These are phyloP conservation scores for Pichiaceae sp. DNA, from an alignment of 1,139 yeast species.

Conservation along the genomic window DNA sequence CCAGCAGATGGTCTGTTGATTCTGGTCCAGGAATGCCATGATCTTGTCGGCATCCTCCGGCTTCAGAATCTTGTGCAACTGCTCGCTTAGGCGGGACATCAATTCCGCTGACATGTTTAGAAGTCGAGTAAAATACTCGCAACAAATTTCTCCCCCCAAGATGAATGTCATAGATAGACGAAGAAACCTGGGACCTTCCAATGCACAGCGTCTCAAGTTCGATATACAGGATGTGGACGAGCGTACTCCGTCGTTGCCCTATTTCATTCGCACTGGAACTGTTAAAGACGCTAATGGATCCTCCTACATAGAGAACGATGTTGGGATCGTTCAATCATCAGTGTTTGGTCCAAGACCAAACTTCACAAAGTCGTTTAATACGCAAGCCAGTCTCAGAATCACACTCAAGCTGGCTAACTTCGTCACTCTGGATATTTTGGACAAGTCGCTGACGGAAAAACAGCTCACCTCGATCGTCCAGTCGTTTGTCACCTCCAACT, in stretches of 20 bases:
- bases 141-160: background rate
- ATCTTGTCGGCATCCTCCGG: slow-evolving; percentile 5
- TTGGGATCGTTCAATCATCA: slow-evolving; percentile 55
- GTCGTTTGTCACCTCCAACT: slow-evolving; percentile 1
- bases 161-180: slow-evolving; percentile 56
- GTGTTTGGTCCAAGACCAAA: slow-evolving; percentile 90
- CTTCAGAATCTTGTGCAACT: slow-evolving; percentile 2
- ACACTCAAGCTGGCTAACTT: slow-evolving; percentile 16
- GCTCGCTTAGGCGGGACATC: background rate
- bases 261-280: slow-evolving; percentile 45
- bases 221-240: slow-evolving; percentile 6
- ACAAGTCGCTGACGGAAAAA: background rate
- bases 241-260: slow-evolving; percentile 4
- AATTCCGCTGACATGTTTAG: background rate
- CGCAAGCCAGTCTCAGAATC: slow-evolving; percentile 19
- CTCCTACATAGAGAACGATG: slow-evolving; percentile 63
- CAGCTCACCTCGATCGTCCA: slow-evolving; percentile 1
- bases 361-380: slow-evolving; percentile 19
- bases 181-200: slow-evolving; percentile 59
- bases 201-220: slow-evolving; percentile 45
- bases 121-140: background rate
- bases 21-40: slow-evolving; percentile 1
- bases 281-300: slow-evolving; percentile 79
- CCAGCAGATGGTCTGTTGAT: slow-evolving; percentile 9
- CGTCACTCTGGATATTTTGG: slow-evolving; percentile 3